Percentiles rank a stretch among this genome's conserved stretches.
These are phyloP conservation scores for Arctium minus DNA, from an alignment of 129 eudicot species.

Conservation along the genomic window DNA sequence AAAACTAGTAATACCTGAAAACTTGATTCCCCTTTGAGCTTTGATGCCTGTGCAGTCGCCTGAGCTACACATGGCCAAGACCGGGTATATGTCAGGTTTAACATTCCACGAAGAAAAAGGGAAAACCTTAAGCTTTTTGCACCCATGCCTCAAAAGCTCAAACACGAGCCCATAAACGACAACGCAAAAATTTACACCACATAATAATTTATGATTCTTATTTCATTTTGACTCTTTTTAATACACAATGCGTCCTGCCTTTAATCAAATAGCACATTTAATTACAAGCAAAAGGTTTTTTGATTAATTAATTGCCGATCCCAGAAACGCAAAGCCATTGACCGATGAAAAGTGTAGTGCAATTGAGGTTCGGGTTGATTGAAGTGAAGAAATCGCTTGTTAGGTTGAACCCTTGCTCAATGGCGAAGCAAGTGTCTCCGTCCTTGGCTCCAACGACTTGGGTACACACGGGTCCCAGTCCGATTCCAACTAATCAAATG, in stretches of 20 bases:
- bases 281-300: neutral
- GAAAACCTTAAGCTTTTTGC: neutral
- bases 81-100: neutral
- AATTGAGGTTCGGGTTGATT: constrained; percentile 37
- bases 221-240: neutral
- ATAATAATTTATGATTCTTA: neutral
- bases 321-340: constrained; percentile 44
- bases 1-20: no score
- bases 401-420: constrained; percentile 20
- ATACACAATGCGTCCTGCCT: neutral
- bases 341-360: constrained; percentile 35
- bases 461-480: constrained; percentile 3
- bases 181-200: neutral
- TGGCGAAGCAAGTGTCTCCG: constrained; percentile 34
- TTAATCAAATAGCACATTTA: neutral
- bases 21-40: no score
- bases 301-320: neutral
- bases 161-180: neutral
- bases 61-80: no score
- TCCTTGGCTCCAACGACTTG: constrained; percentile 23
- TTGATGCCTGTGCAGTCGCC: no score
- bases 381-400: neutral
- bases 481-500: neutral
- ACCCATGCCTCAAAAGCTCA: neutral
- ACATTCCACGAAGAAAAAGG: neutral